Percentiles rank a stretch among this genome's conserved stretches.
Conservation (phyloP, 768 basidiomycete genomes). For the Plicaturopsis crispa region DNA sequence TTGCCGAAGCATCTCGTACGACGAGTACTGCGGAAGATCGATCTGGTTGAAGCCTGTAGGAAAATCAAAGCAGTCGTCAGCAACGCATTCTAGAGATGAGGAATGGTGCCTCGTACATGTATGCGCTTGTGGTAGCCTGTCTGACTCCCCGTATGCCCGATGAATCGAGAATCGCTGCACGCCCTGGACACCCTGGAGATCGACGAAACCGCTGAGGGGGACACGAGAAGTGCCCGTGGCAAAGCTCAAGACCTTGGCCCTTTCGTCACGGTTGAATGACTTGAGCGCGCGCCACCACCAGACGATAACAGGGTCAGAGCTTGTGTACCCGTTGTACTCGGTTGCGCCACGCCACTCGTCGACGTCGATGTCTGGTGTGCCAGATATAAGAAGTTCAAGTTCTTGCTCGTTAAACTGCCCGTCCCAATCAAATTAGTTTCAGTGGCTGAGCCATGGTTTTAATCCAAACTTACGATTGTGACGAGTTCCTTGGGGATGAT, state of each 20-base stretch:
- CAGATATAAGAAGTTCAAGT: conserved; percentile 88
- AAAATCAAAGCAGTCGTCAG: conserved; percentile 9
- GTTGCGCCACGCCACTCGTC: conserved; percentile 95
- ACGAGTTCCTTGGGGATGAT: conserved; percentile 96
- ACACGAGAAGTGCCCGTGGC: conserved; percentile 91
- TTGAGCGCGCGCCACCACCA: conserved; percentile 99
- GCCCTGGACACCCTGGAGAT: conserved; percentile 92
- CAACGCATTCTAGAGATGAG: conserved; percentile 1
- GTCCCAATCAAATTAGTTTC: conserved; percentile 5
- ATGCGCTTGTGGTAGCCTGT: conserved; percentile 84
- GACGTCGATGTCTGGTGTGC: conserved; percentile 97
- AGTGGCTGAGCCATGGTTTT: conserved; percentile 2
- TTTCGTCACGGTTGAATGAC: conserved; percentile 94
- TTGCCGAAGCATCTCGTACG: conserved; percentile 93
- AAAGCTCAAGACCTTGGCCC: conserved; percentile 95
- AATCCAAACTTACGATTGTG: conserved; percentile 60
- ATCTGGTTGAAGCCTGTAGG: conserved; percentile 84
- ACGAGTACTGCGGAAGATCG: conserved; percentile 89
- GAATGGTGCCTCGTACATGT: conserved; percentile 53
- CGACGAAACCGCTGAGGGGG: conserved; percentile 88
- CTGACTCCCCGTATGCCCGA: conserved; percentile 80
- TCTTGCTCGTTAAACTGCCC: conserved; percentile 89
- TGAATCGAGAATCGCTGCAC: conserved; percentile 95
- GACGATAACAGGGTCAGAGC: conserved; percentile 90
- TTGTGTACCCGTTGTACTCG: conserved; percentile 82